Evolutionary conservation across 202 grass and related monocot genomes (phyloP), one percentile per base, ranked within the genome.

Genomic region (Sporobolus alterniflorus): DNA sequence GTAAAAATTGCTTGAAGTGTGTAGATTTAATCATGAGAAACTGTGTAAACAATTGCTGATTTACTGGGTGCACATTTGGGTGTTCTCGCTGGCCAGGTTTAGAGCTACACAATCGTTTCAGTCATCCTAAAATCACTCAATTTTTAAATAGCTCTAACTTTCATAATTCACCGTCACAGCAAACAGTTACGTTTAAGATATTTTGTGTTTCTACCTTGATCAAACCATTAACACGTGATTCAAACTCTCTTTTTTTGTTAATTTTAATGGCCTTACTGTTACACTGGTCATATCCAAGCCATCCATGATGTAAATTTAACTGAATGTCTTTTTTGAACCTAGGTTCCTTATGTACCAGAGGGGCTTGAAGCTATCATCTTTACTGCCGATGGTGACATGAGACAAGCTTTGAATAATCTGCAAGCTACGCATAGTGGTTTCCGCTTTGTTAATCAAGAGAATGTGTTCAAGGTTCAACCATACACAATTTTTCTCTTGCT

Each of bases 321-420:
- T 28, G 16, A 44, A 62, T 9, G 25, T 44, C 82, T 5, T 67
- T 78, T 44, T 21, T 74, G 64, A 77, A 89, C 70, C 61, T 74
- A 96, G 93, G 93, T 99, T 47, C 89, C 97, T 73, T 94, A 96
- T 71, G 93, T 94, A 78, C 88, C 91, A 68, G 97, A 99, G 86
- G 93, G 93, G 11, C 91, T 99, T 46, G 97, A 99, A 78, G 97
- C 97, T 59, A 94, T 99, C 56, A 99, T 99, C 71, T 96, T 99
- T 84, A 99, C 93, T 76, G 97, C 93, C 79, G 97, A 99, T 82
- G 93, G 93, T 60, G 97, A 99, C 67, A 96, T 99, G 97, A 94
- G 97, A 40, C 93, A 99, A 79, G 93, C 97, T 88, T 80, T 99
- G 89, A 96, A 99, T 78, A 96, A 96, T 82, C 87, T 96, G 83